A percentile compares a stretch with the other conserved stretches of the same genome.
phyloP scores from a whole-genome alignment of 306 rosid species.

The Pyrus communis region DNA sequence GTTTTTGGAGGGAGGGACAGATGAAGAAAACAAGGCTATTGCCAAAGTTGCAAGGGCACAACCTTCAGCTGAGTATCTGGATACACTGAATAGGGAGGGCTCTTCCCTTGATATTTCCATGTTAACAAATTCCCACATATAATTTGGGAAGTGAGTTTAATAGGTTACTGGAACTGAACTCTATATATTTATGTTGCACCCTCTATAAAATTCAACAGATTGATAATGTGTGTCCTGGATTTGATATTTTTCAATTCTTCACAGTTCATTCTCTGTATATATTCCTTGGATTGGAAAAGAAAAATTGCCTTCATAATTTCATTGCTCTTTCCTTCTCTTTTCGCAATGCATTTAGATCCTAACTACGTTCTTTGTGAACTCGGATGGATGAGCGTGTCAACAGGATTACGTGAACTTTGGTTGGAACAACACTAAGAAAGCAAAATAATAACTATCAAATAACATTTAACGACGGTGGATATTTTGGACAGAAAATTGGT shows the following conservation, averaged over 20 bases:
- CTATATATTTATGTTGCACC: neutral
- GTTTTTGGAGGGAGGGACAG: constrained; percentile 40
- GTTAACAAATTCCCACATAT: neutral
- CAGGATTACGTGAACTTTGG: too few relatives aligned
- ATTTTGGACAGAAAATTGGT: too few relatives aligned
- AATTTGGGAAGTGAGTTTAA: neutral
- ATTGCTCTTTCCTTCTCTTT: neutral
- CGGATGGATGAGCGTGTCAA: too few relatives aligned
- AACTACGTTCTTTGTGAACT: too few relatives aligned
- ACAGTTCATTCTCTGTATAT: neutral
- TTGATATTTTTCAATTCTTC: neutral
- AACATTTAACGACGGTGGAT: too few relatives aligned
- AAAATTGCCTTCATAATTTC: neutral
- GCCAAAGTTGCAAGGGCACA: constrained; percentile 27
- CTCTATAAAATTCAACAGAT: neutral
- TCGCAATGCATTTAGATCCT: too few relatives aligned
- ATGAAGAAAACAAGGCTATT: constrained; percentile 34
- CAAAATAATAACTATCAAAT: too few relatives aligned
- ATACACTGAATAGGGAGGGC: constrained; percentile 15
- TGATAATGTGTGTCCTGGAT: neutral
- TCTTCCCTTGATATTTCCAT: constrained; percentile 14
- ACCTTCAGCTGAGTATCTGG: constrained; percentile 10
- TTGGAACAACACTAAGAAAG: too few relatives aligned
- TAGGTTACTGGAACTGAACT: neutral
- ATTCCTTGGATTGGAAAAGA: neutral